Conservation (phyloP, 2,329 filamentous ascomycete species). For the Talaromyces sp. region DNA sequence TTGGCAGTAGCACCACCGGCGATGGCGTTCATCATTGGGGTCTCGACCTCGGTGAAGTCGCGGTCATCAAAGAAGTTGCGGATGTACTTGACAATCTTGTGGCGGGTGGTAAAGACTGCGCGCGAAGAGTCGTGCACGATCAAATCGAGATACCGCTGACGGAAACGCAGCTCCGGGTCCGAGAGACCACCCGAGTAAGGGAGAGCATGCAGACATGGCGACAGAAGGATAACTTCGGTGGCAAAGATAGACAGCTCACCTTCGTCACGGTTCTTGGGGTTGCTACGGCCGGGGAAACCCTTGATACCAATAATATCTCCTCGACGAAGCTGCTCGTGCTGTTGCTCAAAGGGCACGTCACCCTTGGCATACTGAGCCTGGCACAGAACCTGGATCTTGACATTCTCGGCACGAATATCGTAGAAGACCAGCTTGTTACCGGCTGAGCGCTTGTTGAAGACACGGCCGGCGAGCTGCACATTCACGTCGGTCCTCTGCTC, state of each 20-base stretch:
- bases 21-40: conserved; percentile 94
- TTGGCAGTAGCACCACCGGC: conserved; percentile 92
- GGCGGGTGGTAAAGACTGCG: conserved; percentile 75
- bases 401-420: conserved; percentile 69
- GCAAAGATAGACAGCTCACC: conserved; percentile 95
- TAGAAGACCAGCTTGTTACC: conserved; percentile 89
- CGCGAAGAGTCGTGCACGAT: conserved; percentile 91
- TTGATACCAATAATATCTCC: conserved; percentile 90
- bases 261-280: conserved; percentile 79
- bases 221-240: conserved; percentile 74
- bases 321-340: conserved; percentile 82
- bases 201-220: conserved; percentile 85
- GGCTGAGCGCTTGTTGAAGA: conserved; percentile 79
- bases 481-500: conserved; percentile 70
- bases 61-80: conserved; percentile 81
- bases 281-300: conserved; percentile 77
- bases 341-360: conserved; percentile 68
- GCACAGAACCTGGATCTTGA: conserved; percentile 85
- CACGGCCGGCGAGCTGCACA: conserved; percentile 73
- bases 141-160: conserved; percentile 88
- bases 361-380: conserved; percentile 73
- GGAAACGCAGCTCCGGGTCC: conserved; percentile 87
- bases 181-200: conserved; percentile 94
- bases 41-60: conserved; percentile 92
- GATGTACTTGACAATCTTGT: conserved; percentile 84